Evolutionary conservation across 768 basidiomycete species (phyloP), one percentile per base, ranked within the genome.

Genomic region (Agaricus bisporus): DNA sequence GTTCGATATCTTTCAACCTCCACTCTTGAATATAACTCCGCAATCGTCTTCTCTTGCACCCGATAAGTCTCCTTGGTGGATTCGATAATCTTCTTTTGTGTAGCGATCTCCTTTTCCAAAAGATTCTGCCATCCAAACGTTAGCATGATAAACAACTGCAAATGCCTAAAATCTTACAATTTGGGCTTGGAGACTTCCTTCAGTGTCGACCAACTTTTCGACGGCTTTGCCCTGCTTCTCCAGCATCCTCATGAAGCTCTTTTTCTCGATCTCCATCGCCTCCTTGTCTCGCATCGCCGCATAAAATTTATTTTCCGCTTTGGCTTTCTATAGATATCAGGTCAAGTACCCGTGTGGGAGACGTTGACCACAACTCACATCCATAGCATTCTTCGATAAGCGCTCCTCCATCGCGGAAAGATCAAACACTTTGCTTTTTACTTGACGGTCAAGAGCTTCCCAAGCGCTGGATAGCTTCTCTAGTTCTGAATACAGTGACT

Each of bases 301-400:
- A 63, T 85, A 98, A 64, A 83, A 98, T 67, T 95, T 98, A 73
- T 94, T 95, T 56, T 98, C 95, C 14, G 89, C 84, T 70, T 95
- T 98, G 8, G 92, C 90, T 86, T 91, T 91, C 92, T 98, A 68
- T 35, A 49, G 35, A 41, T n/a, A 47, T 11, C 43, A 29, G 15
- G 11, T 11, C 6, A 54, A 39, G 38, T 11, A 18, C 2, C 3
- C 35, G 20, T 46, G 17, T 25, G 22, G 11, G 50, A 18, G 14
- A n/a, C 41, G 8, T 10, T 28, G 38, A 17, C 10, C 15, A 43
- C 3, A 32, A 72, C 80, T 49, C 48, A 91, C 94, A 67, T 95
- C 94, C 20, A 82, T 75, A 15, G 71, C 70, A 39, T 74, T 68
- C 62, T 85, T 88, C 46, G 73, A 69, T 48, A 95, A 61, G 54